Base-by-base conservation (phyloP, 208 protist species). In the Leishmania gerbilli region DNA sequence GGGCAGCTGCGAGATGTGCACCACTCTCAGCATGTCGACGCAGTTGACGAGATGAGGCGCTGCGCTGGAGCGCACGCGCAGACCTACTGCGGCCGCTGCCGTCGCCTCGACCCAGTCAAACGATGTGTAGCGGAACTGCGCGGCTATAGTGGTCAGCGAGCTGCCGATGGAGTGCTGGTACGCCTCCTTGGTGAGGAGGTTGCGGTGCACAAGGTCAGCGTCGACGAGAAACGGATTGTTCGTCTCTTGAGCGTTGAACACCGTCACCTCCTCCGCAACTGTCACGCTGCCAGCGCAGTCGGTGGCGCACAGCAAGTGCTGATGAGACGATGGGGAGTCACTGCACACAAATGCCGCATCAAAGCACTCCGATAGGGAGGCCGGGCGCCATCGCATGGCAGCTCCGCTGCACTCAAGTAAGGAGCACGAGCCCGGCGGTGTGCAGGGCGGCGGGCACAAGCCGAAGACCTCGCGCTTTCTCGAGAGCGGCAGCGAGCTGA, bases 171-270 rank as follows among this genome's bases (percentile, higher is more conserved):
- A 67, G 58, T 81, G 72, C 8, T 86, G 74, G 4, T 95, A 79
- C 1, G 87, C 49, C 1, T 47, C 58, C 3, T 82, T 80, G 11
- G 84, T 86, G 42, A 88, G 31, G n/a, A 92, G 69, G 58, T 91
- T 62, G 67, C 62, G 82, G 81, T 97, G 94, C 21, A 60, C 55
- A 40, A 97, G 87, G 11, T 81, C 40, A 37, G 80, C 37, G 72
- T 97, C 94, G 47, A 95, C 51, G 11, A 88, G 71, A 79, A 94
- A 97, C 2, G 94, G 91, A 67, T 97, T 97, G n/a, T 74, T 91
- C n/a, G 90, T 95, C 67, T 97, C 88, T 77, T 97, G 94, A 9
- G 88, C 88, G 77, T 95, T 97, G 55, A 92, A 81, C 67, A 97
- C 45, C 40, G 62, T 67, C 24, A 91, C 78, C 65, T 86, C 78